Evolutionary conservation across 1,284 basidiomycete genomes (phyloP).

Genomic region (Cutaneotrichosporon arboriforme): DNA sequence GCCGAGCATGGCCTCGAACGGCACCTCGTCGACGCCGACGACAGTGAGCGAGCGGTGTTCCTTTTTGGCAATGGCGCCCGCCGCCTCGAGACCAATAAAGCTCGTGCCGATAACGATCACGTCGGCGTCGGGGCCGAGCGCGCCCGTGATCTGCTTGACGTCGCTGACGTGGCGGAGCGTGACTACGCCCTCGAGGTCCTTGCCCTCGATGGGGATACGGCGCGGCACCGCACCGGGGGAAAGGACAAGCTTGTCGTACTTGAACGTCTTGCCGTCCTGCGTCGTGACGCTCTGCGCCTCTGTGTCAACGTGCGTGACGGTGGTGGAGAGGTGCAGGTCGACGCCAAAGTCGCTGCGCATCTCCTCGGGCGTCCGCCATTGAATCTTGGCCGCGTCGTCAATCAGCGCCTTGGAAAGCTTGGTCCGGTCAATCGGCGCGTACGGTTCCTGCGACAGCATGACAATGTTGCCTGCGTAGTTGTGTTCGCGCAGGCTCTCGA

Average conservation of each 20-base stretch:
- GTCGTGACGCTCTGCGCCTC: slow-evolving; percentile 59
- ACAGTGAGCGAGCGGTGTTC: slow-evolving; percentile 63
- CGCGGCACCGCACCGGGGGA: slow-evolving; percentile 62
- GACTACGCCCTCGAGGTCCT: slow-evolving; percentile 69
- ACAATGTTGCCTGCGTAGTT: slow-evolving; percentile 73
- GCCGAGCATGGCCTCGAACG: slow-evolving; percentile 76
- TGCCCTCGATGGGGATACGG: slow-evolving; percentile 68
- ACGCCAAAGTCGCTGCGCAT: slow-evolving; percentile 76
- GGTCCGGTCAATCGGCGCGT: slow-evolving; percentile 78
- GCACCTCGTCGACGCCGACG: slow-evolving; percentile 77
- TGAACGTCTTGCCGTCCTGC: slow-evolving; percentile 56
- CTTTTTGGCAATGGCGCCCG: slow-evolving; percentile 66
- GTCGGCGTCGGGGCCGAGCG: slow-evolving; percentile 59
- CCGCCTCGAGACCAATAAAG: slow-evolving; percentile 92
- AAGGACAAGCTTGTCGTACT: slow-evolving; percentile 69
- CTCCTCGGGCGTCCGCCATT: slow-evolving; percentile 66
- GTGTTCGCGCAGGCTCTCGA: slow-evolving; percentile 79
- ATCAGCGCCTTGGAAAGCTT: slow-evolving; percentile 85
- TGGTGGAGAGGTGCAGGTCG: slow-evolving; percentile 58
- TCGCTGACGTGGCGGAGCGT: slow-evolving; percentile 70
- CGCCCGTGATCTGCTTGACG: slow-evolving; percentile 65
- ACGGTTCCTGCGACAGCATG: slow-evolving; percentile 69
- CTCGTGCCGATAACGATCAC: slow-evolving; percentile 82
- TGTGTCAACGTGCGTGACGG: slow-evolving; percentile 64
- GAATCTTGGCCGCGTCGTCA: slow-evolving; percentile 68